These are phyloP conservation scores for Ottelia alismoides DNA, from an alignment of 106 monocot genomes.

Conservation along the genomic window DNA sequence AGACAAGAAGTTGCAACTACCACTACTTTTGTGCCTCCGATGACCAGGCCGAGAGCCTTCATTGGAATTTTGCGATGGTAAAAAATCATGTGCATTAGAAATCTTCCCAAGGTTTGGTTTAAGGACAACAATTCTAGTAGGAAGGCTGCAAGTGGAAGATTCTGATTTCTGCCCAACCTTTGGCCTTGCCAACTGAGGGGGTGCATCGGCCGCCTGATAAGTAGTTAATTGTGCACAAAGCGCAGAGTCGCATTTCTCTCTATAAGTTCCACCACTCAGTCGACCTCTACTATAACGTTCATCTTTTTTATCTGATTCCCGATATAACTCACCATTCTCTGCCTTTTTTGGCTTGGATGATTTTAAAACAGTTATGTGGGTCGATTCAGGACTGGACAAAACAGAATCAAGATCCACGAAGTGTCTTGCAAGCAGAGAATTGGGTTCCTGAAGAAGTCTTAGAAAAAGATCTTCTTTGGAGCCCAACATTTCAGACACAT, in stretches of 20 bases:
- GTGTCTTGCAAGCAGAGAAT: constrained; percentile 51
- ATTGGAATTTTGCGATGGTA: neutral
- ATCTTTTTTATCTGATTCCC: constrained; percentile 10
- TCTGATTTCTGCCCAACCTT: constrained; percentile 13
- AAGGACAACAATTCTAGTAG: constrained; percentile 40
- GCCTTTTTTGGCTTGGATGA: constrained; percentile 11
- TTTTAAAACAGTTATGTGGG: constrained; percentile 41
- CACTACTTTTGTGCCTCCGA: neutral
- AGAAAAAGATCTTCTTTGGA: constrained; percentile 48
- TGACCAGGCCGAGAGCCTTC: neutral
- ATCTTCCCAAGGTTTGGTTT: neutral
- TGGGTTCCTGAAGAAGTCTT: constrained; percentile 63
- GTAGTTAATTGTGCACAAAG: constrained; percentile 9
- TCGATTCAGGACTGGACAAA: constrained; percentile 22
- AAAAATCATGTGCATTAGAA: neutral
- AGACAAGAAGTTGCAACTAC: constrained; percentile 11
- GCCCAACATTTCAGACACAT: constrained; percentile 44
- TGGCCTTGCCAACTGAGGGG: constrained; percentile 17
- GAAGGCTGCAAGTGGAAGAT: constrained; percentile 1
- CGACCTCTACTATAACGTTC: constrained; percentile 4
- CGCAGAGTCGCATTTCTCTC: constrained; percentile 14
- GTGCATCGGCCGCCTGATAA: constrained; percentile 20
- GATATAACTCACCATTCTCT: constrained; percentile 6
- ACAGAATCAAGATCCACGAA: constrained; percentile 26
- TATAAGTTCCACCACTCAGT: constrained; percentile 2